These are phyloP conservation scores for Salvia hispanica DNA, from an alignment of 257 asterid genomes.

Conservation along the genomic window DNA sequence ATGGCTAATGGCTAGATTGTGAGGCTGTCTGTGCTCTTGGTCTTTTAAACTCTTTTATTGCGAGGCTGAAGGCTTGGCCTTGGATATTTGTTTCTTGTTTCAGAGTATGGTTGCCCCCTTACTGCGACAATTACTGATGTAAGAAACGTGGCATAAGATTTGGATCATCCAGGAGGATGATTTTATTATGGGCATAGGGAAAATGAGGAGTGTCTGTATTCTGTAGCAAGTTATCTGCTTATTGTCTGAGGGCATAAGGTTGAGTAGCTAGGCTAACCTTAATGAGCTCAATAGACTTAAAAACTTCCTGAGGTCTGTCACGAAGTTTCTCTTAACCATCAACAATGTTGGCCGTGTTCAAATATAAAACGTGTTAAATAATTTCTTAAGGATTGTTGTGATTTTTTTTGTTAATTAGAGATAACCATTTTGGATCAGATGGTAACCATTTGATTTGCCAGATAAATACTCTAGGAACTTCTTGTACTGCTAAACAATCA, in stretches of 20 bases:
- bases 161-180: neutral
- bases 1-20: too few relatives aligned
- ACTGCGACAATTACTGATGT: slow-evolving; percentile 12
- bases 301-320: neutral
- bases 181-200: slow-evolving; percentile 9
- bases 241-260: too few relatives aligned
- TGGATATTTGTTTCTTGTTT: slow-evolving; percentile 9
- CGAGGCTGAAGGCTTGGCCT: neutral
- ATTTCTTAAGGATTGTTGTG: slow-evolving; percentile 3
- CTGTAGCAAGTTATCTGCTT: too few relatives aligned
- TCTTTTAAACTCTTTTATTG: slow-evolving; percentile 6
- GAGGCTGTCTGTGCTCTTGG: neutral
- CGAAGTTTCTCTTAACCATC: neutral
- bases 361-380: neutral
- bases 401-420: neutral
- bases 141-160: neutral
- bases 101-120: neutral
- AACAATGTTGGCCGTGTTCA: neutral
- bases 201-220: neutral
- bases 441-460: slow-evolving; percentile 12
- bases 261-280: too few relatives aligned
- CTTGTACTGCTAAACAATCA: slow-evolving; percentile 6
- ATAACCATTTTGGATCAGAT: slow-evolving; percentile 10
- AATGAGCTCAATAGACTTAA: slow-evolving; percentile 4
- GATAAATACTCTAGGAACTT: slow-evolving; percentile 7